A percentile compares a stretch with the other conserved stretches of the same genome.
Conservation (phyloP, 2,329 filamentous ascomycete species). For the Phaeosphaeriaceae sp. region DNA sequence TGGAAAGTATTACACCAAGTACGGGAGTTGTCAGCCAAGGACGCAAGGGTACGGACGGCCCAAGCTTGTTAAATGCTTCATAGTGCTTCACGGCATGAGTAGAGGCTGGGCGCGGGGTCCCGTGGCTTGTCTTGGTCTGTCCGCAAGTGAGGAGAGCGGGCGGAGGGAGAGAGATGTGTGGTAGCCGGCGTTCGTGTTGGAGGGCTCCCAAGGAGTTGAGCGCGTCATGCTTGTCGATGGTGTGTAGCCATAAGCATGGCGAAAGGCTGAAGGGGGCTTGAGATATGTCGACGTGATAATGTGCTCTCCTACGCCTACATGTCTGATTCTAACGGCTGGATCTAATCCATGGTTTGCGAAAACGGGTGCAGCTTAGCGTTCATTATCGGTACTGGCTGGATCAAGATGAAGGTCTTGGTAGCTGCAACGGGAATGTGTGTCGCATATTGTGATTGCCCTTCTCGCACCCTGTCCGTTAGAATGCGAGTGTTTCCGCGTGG, state of each 20-base stretch:
- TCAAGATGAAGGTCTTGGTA: constrained; percentile 6
- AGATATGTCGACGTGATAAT: neutral
- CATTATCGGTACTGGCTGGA: constrained; percentile 1
- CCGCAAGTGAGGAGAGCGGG: too few relatives aligned
- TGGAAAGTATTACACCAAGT: neutral
- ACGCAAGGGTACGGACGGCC: constrained; percentile 1
- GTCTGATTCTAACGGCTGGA: neutral
- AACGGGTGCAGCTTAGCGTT: neutral
- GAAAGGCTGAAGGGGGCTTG: neutral
- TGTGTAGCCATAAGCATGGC: too few relatives aligned
- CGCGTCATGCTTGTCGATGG: too few relatives aligned
- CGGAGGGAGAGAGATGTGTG: too few relatives aligned
- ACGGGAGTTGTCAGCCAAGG: neutral
- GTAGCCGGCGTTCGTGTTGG: too few relatives aligned
- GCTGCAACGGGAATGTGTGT: constrained; percentile 12
- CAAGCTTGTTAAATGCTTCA: constrained; percentile 12
- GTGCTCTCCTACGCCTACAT: neutral
- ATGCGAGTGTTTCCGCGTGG: constrained; percentile 2
- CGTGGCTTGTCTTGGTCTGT: neutral
- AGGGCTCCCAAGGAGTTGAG: too few relatives aligned
- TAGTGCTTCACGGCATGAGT: constrained; percentile 16
- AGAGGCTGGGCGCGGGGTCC: constrained; percentile 1
- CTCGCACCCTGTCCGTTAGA: constrained; percentile 10
- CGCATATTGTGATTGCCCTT: constrained; percentile 14
- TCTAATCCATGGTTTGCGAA: neutral